Percentiles rank a stretch among this genome's conserved stretches.
Evolutionary conservation across 306 rosid species (phyloP).

Genomic region (Gastrolobium villosum): DNA sequence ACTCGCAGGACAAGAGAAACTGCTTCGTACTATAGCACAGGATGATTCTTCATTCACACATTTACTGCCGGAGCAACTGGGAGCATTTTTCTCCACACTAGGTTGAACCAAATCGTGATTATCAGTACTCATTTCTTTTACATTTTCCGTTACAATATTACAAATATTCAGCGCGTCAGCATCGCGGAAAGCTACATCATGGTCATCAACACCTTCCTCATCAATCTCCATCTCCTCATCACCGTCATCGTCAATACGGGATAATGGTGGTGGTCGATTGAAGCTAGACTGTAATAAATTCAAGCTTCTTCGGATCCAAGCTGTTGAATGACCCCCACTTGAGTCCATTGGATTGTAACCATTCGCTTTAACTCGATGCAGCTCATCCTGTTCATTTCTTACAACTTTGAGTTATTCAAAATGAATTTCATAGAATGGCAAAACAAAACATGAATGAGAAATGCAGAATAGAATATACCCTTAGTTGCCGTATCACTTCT

Average conservation of each 20-base stretch:
- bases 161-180: conserved; percentile 31
- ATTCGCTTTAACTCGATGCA: conserved; percentile 80
- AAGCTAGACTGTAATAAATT: conserved; percentile 76
- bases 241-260: conserved; percentile 80
- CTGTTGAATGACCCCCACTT: conserved; percentile 83
- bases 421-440: conserved; percentile 25
- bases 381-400: conserved; percentile 79
- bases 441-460: conserved; percentile 39
- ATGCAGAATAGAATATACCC: conserved; percentile 64
- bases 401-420: conserved; percentile 45
- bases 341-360: conserved; percentile 66
- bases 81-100: conserved; percentile 41
- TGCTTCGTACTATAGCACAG: conserved; percentile 42
- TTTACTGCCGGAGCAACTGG: conserved; percentile 54
- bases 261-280: conserved; percentile 59
- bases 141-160: conserved; percentile 51
- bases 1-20: conserved; percentile 50
- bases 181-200: conserved; percentile 40
- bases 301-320: conserved; percentile 95
- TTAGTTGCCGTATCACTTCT: conserved; percentile 91
- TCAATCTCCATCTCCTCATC: conserved; percentile 99
- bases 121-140: conserved; percentile 44
- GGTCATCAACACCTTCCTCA: conserved; percentile 78
- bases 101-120: conserved; percentile 50
- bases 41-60: conserved; percentile 58